Base-by-base conservation (phyloP, 129 eudicot species). In the Ambrosia artemisiifolia region DNA sequence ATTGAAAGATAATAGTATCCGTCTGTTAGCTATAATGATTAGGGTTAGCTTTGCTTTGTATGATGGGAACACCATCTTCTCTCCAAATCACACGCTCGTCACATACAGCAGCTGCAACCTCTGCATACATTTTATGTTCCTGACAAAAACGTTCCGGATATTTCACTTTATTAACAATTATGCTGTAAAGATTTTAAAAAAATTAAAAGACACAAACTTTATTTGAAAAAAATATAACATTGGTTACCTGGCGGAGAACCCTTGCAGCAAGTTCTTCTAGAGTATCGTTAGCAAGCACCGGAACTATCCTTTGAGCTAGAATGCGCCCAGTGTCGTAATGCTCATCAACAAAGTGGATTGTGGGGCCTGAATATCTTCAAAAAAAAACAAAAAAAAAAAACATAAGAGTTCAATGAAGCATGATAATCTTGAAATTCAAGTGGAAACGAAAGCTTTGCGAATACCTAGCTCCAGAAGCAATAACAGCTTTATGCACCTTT, bases 381-480 rank as follows among this genome's bases (percentile, higher is more conserved):
- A 67, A 67, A 54, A n/a, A n/a, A n/a, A n/a, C n/a, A n/a, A 6
- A 43, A 32, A 35, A 0, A 53, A 66, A 32, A 71, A 20, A 67
- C 44, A 64, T 64, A 44, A 46, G 33, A 60, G 72, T 32, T 75
- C 48, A 63, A 42, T 11, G 66, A 17, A 7, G 18, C 13, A 36
- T 7, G 12, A 30, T 38, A 48, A 62, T 8, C 17, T 47, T 68
- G n/a, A 24, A 54, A 56, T 70, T 46, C 7, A n/a, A 17, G 34
- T 6, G 24, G 14, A 63, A 73, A 46, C 10, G 3, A 35, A 44
- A 36, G 60, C 16, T 34, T 61, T 47, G 49, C 34, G 55, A 6
- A 46, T 80, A 92, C 97, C 96, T 92, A 38, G 91, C 97, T 70
- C 97, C 97, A 47, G 96, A 92, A 72, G 97, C 93, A 77, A 92